Conservation (phyloP, 176 grass and related monocot genomes). For the Cenchrus fungigraminus region DNA sequence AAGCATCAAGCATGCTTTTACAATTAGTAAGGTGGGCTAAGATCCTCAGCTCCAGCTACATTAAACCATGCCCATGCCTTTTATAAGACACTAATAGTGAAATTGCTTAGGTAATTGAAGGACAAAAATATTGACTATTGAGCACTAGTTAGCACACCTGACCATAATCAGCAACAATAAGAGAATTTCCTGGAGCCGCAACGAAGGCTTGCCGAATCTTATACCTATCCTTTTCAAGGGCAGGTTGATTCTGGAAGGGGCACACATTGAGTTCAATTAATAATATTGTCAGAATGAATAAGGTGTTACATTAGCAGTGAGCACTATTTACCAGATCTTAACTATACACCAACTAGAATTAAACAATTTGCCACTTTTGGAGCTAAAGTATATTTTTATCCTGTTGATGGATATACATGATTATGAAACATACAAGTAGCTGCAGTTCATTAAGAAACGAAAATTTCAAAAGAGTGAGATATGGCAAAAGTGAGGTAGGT, state of each 20-base stretch:
- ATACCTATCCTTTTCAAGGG: constrained; percentile 88
- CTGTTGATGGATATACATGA: not conserved
- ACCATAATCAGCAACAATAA: constrained; percentile 98
- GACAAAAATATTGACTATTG: constrained; percentile 20
- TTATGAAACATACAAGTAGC: constrained; percentile 9
- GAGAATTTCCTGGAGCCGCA: constrained; percentile 85
- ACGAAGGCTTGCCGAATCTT: constrained; percentile 93
- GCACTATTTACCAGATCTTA: constrained; percentile 6
- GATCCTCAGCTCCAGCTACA: constrained; percentile 90
- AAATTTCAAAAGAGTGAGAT: not conserved
- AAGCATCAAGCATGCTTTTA: constrained; percentile 91
- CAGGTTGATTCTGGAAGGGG: constrained; percentile 76
- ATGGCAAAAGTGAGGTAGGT: not conserved
- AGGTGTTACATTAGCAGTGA: constrained; percentile 10
- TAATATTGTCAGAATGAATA: not conserved
- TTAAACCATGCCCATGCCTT: constrained; percentile 3
- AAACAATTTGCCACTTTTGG: constrained; percentile 36
- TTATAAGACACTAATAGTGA: constrained; percentile 18
- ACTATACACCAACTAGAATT: constrained; percentile 5
- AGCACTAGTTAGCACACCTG: constrained; percentile 57
- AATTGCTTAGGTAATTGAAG: not conserved
- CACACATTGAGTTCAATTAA: constrained; percentile 22
- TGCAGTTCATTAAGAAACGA: not conserved
- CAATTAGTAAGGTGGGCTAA: constrained; percentile 87
- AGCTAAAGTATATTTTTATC: constrained; percentile 31